A percentile compares a stretch with the other conserved stretches of the same genome.
Evolutionary conservation across 2,329 filamentous ascomycete genomes (phyloP).

Genomic region (Claviceps paspali): DNA sequence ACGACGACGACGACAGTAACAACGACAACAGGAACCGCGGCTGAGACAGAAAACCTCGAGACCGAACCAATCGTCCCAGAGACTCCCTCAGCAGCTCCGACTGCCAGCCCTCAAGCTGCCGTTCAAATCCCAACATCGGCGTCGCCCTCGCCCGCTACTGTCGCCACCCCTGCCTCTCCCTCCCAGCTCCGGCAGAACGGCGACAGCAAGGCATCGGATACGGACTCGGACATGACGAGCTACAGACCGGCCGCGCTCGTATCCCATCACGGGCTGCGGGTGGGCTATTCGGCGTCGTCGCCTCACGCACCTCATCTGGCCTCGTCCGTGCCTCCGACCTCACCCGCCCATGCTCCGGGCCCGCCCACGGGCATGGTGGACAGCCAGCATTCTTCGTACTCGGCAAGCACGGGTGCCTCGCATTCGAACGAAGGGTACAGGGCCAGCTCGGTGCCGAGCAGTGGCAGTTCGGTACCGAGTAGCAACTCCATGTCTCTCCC

Average conservation of each 20-base stretch:
- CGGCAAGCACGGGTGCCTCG: slow-evolving; percentile 11
- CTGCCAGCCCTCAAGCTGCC: slow-evolving; percentile 3
- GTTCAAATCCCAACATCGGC: slow-evolving; percentile 4
- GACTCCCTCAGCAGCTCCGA: neutral
- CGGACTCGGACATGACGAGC: slow-evolving; percentile 19
- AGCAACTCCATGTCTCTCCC: slow-evolving; percentile 20
- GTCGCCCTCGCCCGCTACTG: slow-evolving; percentile 6
- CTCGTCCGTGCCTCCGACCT: slow-evolving; percentile 4
- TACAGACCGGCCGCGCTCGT: slow-evolving; percentile 10
- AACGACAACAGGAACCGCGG: no score
- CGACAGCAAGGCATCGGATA: slow-evolving; percentile 15
- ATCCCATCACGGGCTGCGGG: slow-evolving; percentile 12
- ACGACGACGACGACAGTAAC: no score
- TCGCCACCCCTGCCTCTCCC: slow-evolving; percentile 6
- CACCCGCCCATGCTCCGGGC: slow-evolving; percentile 7
- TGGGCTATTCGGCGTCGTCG: slow-evolving; percentile 12
- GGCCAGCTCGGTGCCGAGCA: no score
- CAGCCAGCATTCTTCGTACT: slow-evolving; percentile 18
- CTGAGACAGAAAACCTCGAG: no score
- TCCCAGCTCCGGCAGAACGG: slow-evolving; percentile 16
- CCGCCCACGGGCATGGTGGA: slow-evolving; percentile 10
- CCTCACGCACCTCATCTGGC: no score
- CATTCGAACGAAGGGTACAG: slow-evolving; percentile 17
- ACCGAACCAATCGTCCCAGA: neutral
- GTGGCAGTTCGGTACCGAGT: slow-evolving; percentile 14